A percentile compares a stretch with the other conserved stretches of the same genome.
These are phyloP conservation scores for Tetragonia tetragonoides DNA, from an alignment of 148 eudicot genomes.

Conservation along the genomic window DNA sequence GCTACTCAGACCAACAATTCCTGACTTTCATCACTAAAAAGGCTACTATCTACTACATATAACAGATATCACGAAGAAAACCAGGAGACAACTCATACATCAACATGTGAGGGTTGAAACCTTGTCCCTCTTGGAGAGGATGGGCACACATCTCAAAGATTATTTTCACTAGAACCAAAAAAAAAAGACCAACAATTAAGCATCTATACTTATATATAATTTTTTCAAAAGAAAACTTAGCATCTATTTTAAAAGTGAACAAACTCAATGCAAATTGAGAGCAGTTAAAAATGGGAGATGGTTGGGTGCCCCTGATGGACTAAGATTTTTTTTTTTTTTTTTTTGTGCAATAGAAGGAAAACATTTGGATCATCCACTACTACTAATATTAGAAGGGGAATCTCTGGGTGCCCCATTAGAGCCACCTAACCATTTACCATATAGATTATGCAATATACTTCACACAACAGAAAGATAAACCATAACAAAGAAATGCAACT, in stretches of 20 bases:
- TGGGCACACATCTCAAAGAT: not conserved
- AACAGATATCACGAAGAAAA: not conserved
- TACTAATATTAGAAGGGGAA: no score
- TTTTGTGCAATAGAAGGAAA: no score
- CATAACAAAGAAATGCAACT: not conserved
- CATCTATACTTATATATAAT: no score
- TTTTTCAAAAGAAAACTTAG: not conserved
- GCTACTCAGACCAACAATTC: not conserved
- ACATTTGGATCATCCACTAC: no score
- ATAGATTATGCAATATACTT: not conserved
- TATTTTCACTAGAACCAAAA: not conserved
- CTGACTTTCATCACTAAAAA: not conserved
- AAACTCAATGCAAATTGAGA: no score
- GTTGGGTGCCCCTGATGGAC: no score
- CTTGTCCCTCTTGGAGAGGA: not conserved
- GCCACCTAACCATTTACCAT: no score
- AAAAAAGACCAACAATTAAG: not conserved
- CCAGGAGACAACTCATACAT: not conserved
- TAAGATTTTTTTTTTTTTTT: no score
- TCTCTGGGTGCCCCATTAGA: no score
- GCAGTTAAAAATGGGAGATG: no score
- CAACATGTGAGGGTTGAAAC: not conserved
- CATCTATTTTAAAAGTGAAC: not conserved
- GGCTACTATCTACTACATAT: not conserved
- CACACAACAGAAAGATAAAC: not conserved